Evolutionary conservation across 2,329 filamentous ascomycete genomes (phyloP).

Genomic region (Coleophoma eucalyptorum): DNA sequence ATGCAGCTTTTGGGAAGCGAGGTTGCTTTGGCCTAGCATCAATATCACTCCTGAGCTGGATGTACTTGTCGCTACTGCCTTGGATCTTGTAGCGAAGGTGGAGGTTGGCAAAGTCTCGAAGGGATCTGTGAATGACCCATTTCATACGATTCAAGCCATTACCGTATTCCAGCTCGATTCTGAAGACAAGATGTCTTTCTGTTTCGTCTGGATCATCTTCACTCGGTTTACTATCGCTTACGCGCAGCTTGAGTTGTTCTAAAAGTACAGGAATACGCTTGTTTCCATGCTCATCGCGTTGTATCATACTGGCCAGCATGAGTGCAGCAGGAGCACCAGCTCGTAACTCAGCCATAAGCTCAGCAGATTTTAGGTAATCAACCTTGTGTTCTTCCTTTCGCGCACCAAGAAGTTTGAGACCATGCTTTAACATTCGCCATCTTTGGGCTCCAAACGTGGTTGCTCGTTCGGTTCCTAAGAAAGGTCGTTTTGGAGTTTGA

Average conservation of each 20-base stretch:
- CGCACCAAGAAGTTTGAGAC: conserved; percentile 72
- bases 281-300: conserved; percentile 93
- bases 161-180: conserved; percentile 92
- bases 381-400: conserved; percentile 81
- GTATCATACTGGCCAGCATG: conserved; percentile 96
- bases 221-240: conserved; percentile 73
- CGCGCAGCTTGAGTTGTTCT: conserved; percentile 86
- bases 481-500: conserved; percentile 50
- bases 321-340: conserved; percentile 90
- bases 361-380: conserved; percentile 92
- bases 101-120: conserved; percentile 87
- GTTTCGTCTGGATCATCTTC: conserved; percentile 48
- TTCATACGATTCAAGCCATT: conserved; percentile 95
- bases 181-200: conserved; percentile 76
- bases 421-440: conserved; percentile 92
- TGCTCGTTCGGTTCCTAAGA: conserved; percentile 62
- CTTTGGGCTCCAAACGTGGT: conserved; percentile 74
- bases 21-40: conserved; percentile 76
- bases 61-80: conserved; percentile 77
- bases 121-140: conserved; percentile 85
- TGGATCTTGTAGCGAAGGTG: conserved; percentile 92
- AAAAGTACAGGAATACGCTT: conserved; percentile 91
- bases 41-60: conserved; percentile 61
- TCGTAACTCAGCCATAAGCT: conserved; percentile 90
- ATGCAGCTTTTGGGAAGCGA: conserved; percentile 82